Base-by-base conservation (phyloP, 176 grass and related monocot species). In the Phoenix roebelenii region DNA sequence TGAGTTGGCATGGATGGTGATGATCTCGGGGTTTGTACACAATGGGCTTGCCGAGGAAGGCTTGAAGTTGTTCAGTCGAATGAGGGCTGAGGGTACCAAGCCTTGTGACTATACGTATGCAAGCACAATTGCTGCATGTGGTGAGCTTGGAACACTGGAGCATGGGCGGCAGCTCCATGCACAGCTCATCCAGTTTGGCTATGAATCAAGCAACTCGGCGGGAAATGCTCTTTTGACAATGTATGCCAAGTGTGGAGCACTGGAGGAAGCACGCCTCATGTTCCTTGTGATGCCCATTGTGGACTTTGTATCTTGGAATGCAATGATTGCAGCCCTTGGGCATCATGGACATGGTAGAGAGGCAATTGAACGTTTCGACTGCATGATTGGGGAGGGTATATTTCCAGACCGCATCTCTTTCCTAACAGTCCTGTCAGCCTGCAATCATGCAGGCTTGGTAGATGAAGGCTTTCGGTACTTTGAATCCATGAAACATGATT, bases 1-100 rank as follows among this genome's bases (percentile, higher is more conserved):
- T 79, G 80, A 90, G 53, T 72, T 95, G 72, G 76, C 91, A 15
- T 95, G 86, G 86, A 89, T 95, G 91, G 68, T 95, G 50, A 90
- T 95, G 85, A 77, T 86, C 14, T 90, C 86, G 25, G 86, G 83
- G 24, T 87, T 82, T 76, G 77, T 95, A 4, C 85, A 95, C 7
- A 82, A 82, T 74, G 86, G 86, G 2, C 64, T 64, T 26, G 39
- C 86, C 2, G 91, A 95, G 74, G 80, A 87, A 67, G 83, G 83
- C 53, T 17, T 84, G 50, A 83, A 80, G 26, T 28, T 90, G 23
- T 95, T 90, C 70, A 81, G 77, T 64, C 54, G 44, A 65, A 87
- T 90, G 71, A 85, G 82, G 60, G 62, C 55, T 49, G 57, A 86
- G 72, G 67, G 73, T 64, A 25, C 68, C 55, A 80, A 84, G 35